Conservation (phyloP, 116 monocot species). For the Papilionanthe hybrid region DNA sequence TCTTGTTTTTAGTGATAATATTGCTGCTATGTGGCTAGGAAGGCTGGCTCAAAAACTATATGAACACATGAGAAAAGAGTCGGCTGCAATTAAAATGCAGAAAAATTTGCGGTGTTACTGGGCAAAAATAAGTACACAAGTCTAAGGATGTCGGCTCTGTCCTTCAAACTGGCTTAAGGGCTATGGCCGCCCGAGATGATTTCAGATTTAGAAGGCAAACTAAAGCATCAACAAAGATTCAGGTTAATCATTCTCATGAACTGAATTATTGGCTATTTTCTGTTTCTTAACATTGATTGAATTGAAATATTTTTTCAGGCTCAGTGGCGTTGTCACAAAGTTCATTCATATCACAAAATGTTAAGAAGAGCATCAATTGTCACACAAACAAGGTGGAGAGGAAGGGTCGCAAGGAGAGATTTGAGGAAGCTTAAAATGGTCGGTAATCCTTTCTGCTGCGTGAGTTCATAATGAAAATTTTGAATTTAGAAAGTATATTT, state of each 20-base stretch:
- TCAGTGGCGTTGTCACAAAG: slow-evolving; percentile 66
- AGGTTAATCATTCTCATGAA: slow-evolving; percentile 35
- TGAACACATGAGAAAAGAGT: slow-evolving; percentile 58
- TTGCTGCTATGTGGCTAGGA: slow-evolving; percentile 39
- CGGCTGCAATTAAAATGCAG: slow-evolving; percentile 85
- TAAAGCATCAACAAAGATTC: slow-evolving; percentile 63
- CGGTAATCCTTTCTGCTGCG: slow-evolving; percentile 13
- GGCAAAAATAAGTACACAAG: slow-evolving; percentile 54
- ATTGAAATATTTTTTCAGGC: slow-evolving; percentile 34
- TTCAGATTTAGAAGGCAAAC: slow-evolving; percentile 63
- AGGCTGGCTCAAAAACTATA: slow-evolving; percentile 75
- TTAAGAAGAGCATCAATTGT: slow-evolving; percentile 61
- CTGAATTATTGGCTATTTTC: background rate
- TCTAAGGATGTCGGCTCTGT: slow-evolving; percentile 49
- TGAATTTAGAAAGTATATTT: background rate
- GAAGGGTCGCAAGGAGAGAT: slow-evolving; percentile 77
- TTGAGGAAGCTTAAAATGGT: slow-evolving; percentile 98
- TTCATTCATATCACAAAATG: slow-evolving; percentile 52
- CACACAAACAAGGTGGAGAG: slow-evolving; percentile 93
- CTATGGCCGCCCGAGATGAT: slow-evolving; percentile 68
- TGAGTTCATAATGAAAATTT: background rate
- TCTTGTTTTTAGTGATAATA: slow-evolving; percentile 4
- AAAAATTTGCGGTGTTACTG: slow-evolving; percentile 58
- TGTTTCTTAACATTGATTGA: slow-evolving; percentile 2
- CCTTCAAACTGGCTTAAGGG: slow-evolving; percentile 82